phyloP scores from a whole-genome alignment of 2,329 filamentous ascomycete genomes.

The Fusarium phyllophilum region DNA sequence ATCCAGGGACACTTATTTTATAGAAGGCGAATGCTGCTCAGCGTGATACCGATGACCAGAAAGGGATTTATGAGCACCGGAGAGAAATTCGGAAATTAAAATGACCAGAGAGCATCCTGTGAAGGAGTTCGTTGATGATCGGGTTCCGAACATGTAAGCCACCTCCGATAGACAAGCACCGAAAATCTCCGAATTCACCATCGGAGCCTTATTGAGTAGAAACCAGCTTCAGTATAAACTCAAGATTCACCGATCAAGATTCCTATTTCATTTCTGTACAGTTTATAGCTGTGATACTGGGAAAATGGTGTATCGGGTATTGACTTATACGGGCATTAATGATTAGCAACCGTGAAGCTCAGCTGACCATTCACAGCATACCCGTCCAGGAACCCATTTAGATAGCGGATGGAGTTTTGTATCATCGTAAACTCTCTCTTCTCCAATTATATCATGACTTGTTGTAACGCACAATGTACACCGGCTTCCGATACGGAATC shows the following conservation, averaged over 20 bases:
- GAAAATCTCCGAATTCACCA: background rate
- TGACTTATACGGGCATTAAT: background rate
- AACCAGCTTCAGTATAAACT: background rate
- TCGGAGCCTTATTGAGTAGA: background rate
- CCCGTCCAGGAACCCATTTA: background rate
- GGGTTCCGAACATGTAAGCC: conserved; percentile 31
- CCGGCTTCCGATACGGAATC: conserved; percentile 38
- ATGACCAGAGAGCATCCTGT: background rate
- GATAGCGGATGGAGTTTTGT: background rate
- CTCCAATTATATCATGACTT: background rate
- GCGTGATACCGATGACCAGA: background rate
- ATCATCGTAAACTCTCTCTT: background rate
- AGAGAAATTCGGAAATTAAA: background rate
- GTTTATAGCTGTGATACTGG: background rate
- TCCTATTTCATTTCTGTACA: background rate
- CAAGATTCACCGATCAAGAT: background rate
- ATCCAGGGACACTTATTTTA: background rate
- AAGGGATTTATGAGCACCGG: background rate
- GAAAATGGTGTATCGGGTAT: background rate
- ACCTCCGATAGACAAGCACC: background rate
- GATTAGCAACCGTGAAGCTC: background rate
- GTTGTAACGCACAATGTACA: background rate
- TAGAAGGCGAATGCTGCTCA: background rate
- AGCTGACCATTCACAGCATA: background rate
- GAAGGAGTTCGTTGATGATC: conserved; percentile 5